Base-by-base conservation (phyloP, 2,329 filamentous ascomycete genomes). In the Tolypocladium capitatum region DNA sequence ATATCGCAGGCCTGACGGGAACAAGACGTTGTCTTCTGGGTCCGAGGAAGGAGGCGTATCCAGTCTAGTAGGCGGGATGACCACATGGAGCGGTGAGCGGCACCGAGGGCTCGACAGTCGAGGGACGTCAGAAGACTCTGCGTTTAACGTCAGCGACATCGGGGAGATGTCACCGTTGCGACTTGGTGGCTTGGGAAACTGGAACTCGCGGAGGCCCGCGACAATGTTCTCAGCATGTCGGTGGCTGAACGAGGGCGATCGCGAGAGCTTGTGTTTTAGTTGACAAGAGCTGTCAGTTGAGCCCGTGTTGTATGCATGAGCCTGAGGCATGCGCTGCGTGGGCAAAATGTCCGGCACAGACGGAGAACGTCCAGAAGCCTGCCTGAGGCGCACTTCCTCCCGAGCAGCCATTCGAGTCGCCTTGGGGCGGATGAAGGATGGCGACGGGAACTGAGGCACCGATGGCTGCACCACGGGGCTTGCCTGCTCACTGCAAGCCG, bases 361-460 rank as follows among this genome's bases (percentile, higher is more conserved):
- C 43, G 60, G 61, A 31, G 60, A 60, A 46, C 62, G 58, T 36
- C 53, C 49, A 32, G 53, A 44, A 24, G 58, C 53, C 42, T 63
- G 60, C 31, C 61, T 58, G 18, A 58, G 52, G 31, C 60, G 59
- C 18, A 64, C 54, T 56, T 74, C 74, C 43, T 78, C 71, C 43
- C 77, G 69, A n/a, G 77, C 75, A 43, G 70, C 62, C 77, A 81
- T 80, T 24, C 73, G 69, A 47, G 66, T 68, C 16, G 70, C 67
- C 34, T 68, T 78, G 27, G 77, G 77, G 42, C 73, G 68, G 51
- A 81, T 75, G 53, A 76, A 81, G 1, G 74, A 75, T 7, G 74
- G 69, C 20, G 67, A 67, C 5, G 74, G 74, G 51, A 76, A 77
- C 45, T 66, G 61, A 45, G 63, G 65, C 45, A 60, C 64, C 24